These are phyloP conservation scores for Hypoxylon subgilvum DNA, from an alignment of 495 filamentous ascomycete genomes.

Conservation along the genomic window DNA sequence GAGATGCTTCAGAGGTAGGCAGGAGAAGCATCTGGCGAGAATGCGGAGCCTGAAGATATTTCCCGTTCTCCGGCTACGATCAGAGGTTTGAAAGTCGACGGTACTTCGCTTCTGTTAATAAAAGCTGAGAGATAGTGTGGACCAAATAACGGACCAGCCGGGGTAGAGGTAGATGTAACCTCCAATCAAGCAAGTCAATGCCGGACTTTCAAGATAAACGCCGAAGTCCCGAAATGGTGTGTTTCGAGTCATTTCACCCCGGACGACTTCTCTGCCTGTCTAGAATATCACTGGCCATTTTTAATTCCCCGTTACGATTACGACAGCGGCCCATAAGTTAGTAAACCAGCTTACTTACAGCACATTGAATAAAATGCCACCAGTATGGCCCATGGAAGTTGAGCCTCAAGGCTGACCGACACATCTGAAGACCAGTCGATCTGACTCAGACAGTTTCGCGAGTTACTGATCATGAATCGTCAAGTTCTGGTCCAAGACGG, in stretches of 20 bases:
- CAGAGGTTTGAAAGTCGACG: not conserved
- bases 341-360: not conserved
- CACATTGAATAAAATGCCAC: slow-evolving; percentile 18
- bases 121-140: not conserved
- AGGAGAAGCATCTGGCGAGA: not conserved
- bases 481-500: not conserved
- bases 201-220: slow-evolving; percentile 20
- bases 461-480: slow-evolving; percentile 5
- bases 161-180: not conserved
- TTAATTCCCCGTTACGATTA: slow-evolving; percentile 2
- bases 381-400: slow-evolving; percentile 4
- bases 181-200: not conserved
- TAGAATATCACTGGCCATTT: slow-evolving; percentile 1
- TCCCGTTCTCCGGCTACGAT: slow-evolving; percentile 9
- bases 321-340: too few relatives aligned
- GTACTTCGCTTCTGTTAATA: slow-evolving; percentile 4
- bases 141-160: not conserved
- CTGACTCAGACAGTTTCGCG: not conserved
- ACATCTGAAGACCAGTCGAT: not conserved
- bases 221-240: slow-evolving; percentile 8
- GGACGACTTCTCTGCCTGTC: not conserved
- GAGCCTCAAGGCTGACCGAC: slow-evolving; percentile 2
- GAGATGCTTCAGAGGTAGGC: not conserved
- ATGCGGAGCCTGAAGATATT: slow-evolving; percentile 28
- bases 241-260: not conserved